A percentile compares a stretch with the other conserved stretches of the same genome.
Evolutionary conservation across 768 basidiomycete species (phyloP).

Genomic region (Tylopilus rubrobrunneus): DNA sequence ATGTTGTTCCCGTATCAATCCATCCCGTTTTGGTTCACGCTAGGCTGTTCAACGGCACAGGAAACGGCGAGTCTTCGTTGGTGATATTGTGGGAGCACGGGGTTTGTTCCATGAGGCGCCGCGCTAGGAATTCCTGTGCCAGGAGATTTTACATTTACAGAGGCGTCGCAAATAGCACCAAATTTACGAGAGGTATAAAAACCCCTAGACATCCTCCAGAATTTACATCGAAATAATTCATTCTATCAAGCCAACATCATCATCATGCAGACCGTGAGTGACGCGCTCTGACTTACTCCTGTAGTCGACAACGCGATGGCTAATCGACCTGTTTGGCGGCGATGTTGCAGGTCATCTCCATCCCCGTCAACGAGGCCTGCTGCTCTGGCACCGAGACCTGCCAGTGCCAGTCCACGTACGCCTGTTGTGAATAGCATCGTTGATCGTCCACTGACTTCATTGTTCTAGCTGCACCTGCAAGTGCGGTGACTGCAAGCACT

Average conservation of each 20-base stretch:
- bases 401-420: conserved; percentile 10
- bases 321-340: not conserved
- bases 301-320: not conserved
- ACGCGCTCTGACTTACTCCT: not conserved
- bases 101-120: not conserved
- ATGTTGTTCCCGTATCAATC: not conserved
- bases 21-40: not conserved
- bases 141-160: not conserved
- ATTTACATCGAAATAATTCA: not conserved
- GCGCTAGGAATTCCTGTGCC: not conserved
- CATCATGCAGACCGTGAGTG: conserved; percentile 23
- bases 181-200: conserved; percentile 10
- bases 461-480: conserved; percentile 14
- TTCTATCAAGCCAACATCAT: not conserved
- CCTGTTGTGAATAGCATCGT: not conserved
- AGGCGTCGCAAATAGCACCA: conserved; percentile 1
- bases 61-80: not conserved
- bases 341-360: conserved; percentile 6
- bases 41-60: not conserved
- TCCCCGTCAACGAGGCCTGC: conserved; percentile 21
- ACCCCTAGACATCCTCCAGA: not conserved
- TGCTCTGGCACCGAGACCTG: conserved; percentile 9
- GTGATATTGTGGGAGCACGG: not conserved
- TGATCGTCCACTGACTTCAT: not conserved
- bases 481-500: conserved; percentile 20